These are phyloP conservation scores for Silybum marianum DNA, from an alignment of 129 eudicot genomes.

Conservation along the genomic window DNA sequence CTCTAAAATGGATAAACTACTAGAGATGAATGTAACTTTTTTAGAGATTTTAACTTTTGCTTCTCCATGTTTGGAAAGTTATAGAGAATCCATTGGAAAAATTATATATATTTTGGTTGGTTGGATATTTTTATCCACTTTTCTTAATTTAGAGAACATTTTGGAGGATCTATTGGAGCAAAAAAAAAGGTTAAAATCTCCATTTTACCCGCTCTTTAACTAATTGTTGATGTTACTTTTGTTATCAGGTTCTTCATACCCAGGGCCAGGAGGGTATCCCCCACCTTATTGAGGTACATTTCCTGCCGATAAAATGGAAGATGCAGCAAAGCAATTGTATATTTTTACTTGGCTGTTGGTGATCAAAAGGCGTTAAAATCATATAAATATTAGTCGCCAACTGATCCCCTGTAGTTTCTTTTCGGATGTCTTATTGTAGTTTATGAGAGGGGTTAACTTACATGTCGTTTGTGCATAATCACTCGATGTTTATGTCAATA, in stretches of 20 bases:
- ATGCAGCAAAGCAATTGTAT: constrained; percentile 3
- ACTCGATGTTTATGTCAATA: not conserved
- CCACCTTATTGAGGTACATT: constrained; percentile 12
- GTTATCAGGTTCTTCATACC: constrained; percentile 24
- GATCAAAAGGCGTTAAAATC: not conserved
- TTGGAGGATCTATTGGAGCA: not conserved
- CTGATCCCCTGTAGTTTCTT: not conserved
- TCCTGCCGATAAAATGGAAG: too few relatives aligned
- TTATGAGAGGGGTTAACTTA: not conserved
- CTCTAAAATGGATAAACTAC: not conserved
- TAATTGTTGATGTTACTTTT: constrained; percentile 5
- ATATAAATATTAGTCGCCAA: not conserved
- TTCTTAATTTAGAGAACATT: not conserved
- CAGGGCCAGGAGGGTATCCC: constrained; percentile 16
- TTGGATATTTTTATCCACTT: not conserved
- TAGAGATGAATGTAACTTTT: too few relatives aligned
- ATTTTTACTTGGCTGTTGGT: not conserved
- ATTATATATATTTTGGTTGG: too few relatives aligned
- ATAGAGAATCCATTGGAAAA: too few relatives aligned
- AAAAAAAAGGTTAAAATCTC: not conserved
- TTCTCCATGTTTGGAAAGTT: too few relatives aligned
- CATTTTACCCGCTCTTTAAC: not conserved
- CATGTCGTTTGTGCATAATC: not conserved
- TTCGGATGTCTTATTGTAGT: not conserved
- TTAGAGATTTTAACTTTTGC: too few relatives aligned